phyloP scores from a whole-genome alignment of 1,139 yeast genomes.

The Blastobotrys buckinghamii region DNA sequence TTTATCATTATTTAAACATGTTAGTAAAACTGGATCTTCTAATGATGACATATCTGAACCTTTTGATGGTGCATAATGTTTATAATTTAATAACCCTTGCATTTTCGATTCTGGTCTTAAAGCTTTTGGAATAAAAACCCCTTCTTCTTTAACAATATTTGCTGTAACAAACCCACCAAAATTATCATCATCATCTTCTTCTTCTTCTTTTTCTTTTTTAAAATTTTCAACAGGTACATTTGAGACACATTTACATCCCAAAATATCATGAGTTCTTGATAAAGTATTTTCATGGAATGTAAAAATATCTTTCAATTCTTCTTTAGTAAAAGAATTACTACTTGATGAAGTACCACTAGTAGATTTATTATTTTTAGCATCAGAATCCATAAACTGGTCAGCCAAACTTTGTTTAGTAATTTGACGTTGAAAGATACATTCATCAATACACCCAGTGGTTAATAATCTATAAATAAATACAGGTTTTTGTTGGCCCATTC shows the following conservation, averaged over 20 bases:
- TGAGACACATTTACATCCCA: conserved; percentile 57
- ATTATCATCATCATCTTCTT: conserved; percentile 21
- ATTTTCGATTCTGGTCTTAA: conserved; percentile 36
- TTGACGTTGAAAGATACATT: conserved; percentile 92
- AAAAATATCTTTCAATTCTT: conserved; percentile 72
- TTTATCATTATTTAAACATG: no score
- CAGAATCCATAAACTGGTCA: conserved; percentile 60
- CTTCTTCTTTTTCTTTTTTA: background rate
- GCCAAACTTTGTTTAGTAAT: conserved; percentile 77
- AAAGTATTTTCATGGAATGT: conserved; percentile 46
- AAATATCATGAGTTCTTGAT: conserved; percentile 78
- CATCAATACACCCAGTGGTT: conserved; percentile 82
- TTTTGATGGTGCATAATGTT: conserved; percentile 49
- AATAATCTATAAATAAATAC: conserved; percentile 75
- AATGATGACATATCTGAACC: background rate
- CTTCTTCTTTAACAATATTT: conserved; percentile 27
- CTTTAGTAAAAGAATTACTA: conserved; percentile 35
- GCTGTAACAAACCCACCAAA: conserved; percentile 47
- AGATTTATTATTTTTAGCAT: background rate
- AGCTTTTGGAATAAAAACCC: conserved; percentile 23
- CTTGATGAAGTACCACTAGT: conserved; percentile 8
- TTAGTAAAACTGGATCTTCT: conserved; percentile 11
- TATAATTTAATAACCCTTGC: conserved; percentile 50
- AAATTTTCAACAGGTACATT: conserved; percentile 14
- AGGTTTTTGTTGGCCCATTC: conserved; percentile 83